Base-by-base conservation (phyloP, 345 rosid species). In the Eutrema heterophyllum region DNA sequence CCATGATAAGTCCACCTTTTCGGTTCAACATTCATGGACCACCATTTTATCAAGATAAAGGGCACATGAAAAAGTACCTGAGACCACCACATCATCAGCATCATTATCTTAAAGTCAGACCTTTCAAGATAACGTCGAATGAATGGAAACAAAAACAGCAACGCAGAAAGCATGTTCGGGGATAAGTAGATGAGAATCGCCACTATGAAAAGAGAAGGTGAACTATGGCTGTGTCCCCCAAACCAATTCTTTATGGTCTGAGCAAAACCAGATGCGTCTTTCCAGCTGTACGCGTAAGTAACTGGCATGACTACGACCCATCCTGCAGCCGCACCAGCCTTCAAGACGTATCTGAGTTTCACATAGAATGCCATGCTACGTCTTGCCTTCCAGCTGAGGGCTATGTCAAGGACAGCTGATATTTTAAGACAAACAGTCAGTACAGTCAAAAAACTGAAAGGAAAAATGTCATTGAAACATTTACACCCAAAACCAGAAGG, bases 1-100 rank as follows among this genome's bases (percentile, higher is more conserved):
- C 10, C 39, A 59, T 18, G 56, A 71, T 64, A 24, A 56, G 39
- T 21, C 52, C 53, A 77, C 41, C 48, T 51, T 68, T 39, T 29
- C 48, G 3, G 45, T 29, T 75, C 18, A 62, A 76, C 8, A 63
- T 40, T 66, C 38, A 66, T 10, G 43, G 66, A 9, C 21, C 10
- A 9, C 32, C 41, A 64, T 39, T 54, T 50, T 30, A 51, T 52
- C 49, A 64, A 64, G 35, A 35, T 29, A 46, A 4, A 62, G 15
- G 44, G 48, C 56, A 64, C 24, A 70, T 55, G 46, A 56, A 71
- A 57, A 40, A 8, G 29, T 80, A 85, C 89, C 89, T 83, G 89
- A 79, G 89, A 85, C 89, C 89, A 85, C 89, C 89, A 85, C 89
- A 85, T 81, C 73, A 81, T 67, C 65, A 85, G 73, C 85, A 70